A percentile compares a stretch with the other conserved stretches of the same genome.
phyloP scores from a whole-genome alignment of 2,329 filamentous ascomycete species.

The Eurotiales sp. region DNA sequence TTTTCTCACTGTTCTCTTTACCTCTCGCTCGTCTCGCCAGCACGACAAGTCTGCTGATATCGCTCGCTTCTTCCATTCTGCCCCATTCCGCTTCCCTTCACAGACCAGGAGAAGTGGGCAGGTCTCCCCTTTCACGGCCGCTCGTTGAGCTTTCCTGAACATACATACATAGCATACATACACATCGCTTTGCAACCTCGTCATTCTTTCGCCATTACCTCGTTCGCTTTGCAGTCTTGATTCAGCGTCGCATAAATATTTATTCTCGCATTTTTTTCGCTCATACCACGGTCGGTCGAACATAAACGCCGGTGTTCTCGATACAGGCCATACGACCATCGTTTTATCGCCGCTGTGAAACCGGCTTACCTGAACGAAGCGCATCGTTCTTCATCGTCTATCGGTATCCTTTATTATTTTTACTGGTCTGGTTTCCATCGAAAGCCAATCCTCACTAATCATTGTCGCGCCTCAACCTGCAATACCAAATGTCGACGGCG shows the following conservation, averaged over 20 bases:
- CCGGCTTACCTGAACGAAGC: neutral
- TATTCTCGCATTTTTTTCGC: neutral
- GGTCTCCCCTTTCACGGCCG: neutral
- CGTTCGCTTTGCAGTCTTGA: neutral
- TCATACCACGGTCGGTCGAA: neutral
- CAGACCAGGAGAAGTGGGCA: neutral
- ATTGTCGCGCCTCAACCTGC: neutral
- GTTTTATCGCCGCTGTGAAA: neutral
- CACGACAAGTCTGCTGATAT: conserved; percentile 1
- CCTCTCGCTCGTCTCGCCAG: conserved; percentile 1
- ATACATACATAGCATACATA: conserved; percentile 6
- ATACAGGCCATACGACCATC: neutral
- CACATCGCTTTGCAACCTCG: neutral
- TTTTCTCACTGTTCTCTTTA: neutral
- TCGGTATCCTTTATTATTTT: neutral
- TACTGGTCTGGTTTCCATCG: neutral
- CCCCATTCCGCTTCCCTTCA: neutral
- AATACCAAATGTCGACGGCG: neutral
- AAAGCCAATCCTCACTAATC: neutral
- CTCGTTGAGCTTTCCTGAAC: conserved; percentile 6
- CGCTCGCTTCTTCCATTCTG: conserved; percentile 1
- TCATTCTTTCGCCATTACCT: neutral
- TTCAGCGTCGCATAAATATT: neutral
- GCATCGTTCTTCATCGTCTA: neutral
- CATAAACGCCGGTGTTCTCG: neutral